Evolutionary conservation across 352 stramenopile species (phyloP), one percentile per base, ranked within the genome.

Genomic region (Pythium aristosporum): DNA sequence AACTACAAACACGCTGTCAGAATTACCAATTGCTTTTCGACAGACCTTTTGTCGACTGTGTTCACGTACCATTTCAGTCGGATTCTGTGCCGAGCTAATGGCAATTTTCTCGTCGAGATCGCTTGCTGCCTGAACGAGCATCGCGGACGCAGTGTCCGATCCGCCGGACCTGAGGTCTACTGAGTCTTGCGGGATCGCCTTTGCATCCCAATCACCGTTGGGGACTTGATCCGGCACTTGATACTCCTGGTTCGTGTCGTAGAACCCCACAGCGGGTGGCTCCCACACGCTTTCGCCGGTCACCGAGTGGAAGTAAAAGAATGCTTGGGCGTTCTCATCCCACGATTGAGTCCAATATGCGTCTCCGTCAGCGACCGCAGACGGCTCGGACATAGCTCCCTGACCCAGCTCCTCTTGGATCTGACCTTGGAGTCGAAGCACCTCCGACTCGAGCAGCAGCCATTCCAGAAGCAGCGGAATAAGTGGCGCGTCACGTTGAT

Each of bases 401-500:
- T 75, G 15, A 2, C 51, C 64, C 39, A 93, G 63, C 20, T 80
- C 65, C 18, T 88, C 77, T 62, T 91, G 82, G 28, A 93, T 84
- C 47, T 89, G 80, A 15, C 71, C 70, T 51, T 90, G 79, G 10
- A 80, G 67, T n/a, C 82, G 71, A 13, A 88, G 62, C 1, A 72
- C 80, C 62, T 93, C 82, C 0, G 84, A 85, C 51, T 93, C 84
- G 21, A 93, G 74, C 23, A 93, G 47, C 0, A 93, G 58, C 84
- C 84, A 93, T 54, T 93, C 80, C n/a, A 93, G 61, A 37, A 93
- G 71, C 10, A 88, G 30, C 18, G 80, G 80, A 6, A 93, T 70
- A 9, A 93, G 49, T 1, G 71, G 48, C 9, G 84, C 75, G 23
- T 93, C 82, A 10, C 72, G 78, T 28, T 84, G 68, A 23, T 77